Conservation (phyloP, 2,329 filamentous ascomycete species). For the Diaporthe eres region DNA sequence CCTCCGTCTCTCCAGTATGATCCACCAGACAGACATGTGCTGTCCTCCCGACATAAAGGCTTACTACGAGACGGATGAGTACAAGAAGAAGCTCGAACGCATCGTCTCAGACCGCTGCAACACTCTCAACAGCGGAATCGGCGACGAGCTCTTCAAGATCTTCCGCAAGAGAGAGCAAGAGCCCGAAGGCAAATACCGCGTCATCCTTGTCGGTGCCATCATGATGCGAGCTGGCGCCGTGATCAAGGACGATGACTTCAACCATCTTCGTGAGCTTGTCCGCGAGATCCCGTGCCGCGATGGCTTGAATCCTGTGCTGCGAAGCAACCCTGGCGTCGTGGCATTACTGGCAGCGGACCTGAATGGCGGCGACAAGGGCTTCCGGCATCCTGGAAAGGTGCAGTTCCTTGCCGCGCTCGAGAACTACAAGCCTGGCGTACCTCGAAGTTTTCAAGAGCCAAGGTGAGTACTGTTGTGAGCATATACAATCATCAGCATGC, state of each 20-base stretch:
- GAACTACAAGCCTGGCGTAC: slow-evolving; percentile 43
- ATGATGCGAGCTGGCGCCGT: slow-evolving; percentile 47
- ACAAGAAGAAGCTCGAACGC: slow-evolving; percentile 16
- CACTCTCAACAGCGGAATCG: slow-evolving; percentile 32
- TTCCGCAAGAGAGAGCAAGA: slow-evolving; percentile 47
- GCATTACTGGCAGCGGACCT: neutral
- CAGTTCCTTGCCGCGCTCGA: slow-evolving; percentile 46
- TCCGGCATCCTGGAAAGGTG: slow-evolving; percentile 42
- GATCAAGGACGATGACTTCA: slow-evolving; percentile 44
- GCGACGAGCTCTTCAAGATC: slow-evolving; percentile 32
- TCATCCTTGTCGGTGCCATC: slow-evolving; percentile 44
- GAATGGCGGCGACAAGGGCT: slow-evolving; percentile 36
- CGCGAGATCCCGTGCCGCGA: slow-evolving; percentile 34
- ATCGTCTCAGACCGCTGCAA: neutral
- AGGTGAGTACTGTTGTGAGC: slow-evolving; percentile 18
- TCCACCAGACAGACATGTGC: slow-evolving; percentile 22
- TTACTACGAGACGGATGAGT: slow-evolving; percentile 23
- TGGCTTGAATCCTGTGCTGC: neutral
- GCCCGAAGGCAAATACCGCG: slow-evolving; percentile 40
- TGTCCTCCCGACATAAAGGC: neutral
- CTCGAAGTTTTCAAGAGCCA: slow-evolving; percentile 42
- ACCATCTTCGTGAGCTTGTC: slow-evolving; percentile 42
- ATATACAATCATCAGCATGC: neutral
- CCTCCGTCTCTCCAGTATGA: neutral
- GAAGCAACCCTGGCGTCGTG: neutral